These are phyloP conservation scores for Trametes sp. DNA, from an alignment of 1,284 basidiomycete genomes.

Conservation along the genomic window DNA sequence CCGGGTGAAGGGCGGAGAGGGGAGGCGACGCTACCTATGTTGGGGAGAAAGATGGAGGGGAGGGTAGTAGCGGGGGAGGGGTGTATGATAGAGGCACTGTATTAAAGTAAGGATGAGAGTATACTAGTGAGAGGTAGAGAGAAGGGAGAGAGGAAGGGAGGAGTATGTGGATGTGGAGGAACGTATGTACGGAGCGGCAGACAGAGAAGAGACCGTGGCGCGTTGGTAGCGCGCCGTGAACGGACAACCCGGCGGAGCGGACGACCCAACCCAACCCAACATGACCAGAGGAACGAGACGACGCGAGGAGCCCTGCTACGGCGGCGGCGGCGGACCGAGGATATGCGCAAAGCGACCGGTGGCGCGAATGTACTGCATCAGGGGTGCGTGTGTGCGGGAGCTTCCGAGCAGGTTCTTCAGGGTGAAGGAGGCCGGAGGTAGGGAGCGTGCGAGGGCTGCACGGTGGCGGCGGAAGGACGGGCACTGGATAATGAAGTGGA, in stretches of 20 bases:
- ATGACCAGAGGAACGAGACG: no score
- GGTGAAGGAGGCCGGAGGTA: not conserved
- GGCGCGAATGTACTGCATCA: not conserved
- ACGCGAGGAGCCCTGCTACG: no score
- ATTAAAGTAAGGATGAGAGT: not conserved
- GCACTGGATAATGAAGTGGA: conserved; percentile 38
- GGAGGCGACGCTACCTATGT: conserved; percentile 1
- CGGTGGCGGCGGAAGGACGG: conserved; percentile 11
- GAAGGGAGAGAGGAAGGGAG: not conserved
- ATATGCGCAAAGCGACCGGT: not conserved
- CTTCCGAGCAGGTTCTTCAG: not conserved
- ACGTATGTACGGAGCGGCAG: no score
- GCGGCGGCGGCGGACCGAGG: not conserved
- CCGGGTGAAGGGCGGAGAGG: not conserved
- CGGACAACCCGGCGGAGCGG: no score
- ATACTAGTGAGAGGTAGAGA: not conserved
- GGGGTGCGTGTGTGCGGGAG: not conserved
- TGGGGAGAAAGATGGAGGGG: not conserved
- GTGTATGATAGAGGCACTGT: no score
- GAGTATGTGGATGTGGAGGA: no score
- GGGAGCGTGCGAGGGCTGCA: not conserved
- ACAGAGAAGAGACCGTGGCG: no score
- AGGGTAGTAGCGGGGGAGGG: no score
- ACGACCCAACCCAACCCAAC: no score
- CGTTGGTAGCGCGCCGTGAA: no score